Evolutionary conservation across 495 filamentous ascomycete genomes (phyloP).

Genomic region (Penicillium paradoxum): DNA sequence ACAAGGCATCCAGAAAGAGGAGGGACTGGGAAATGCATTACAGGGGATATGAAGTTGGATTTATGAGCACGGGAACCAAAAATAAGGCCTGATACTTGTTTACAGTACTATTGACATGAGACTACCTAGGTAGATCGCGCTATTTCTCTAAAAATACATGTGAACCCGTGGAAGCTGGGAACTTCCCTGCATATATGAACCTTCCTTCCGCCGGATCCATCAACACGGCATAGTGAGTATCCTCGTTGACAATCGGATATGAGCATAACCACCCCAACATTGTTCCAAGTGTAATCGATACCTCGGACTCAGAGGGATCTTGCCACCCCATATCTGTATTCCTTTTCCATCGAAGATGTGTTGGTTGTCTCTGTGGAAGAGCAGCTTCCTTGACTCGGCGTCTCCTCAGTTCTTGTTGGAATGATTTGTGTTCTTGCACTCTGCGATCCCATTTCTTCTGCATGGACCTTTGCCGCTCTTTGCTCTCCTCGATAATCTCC

Average conservation of each 20-base stretch:
- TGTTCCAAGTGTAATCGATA: slow-evolving; percentile 24
- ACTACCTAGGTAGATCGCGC: neutral
- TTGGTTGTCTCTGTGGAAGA: neutral
- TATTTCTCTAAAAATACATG: neutral
- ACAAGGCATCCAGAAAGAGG: no score
- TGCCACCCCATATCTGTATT: neutral
- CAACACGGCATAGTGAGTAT: slow-evolving; percentile 48
- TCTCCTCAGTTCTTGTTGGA: neutral
- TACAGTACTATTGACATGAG: neutral
- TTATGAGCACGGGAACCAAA: no score
- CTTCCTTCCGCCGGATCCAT: slow-evolving; percentile 47
- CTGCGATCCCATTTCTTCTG: slow-evolving; percentile 37
- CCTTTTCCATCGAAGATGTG: neutral
- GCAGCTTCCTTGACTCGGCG: neutral
- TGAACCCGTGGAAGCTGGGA: slow-evolving; percentile 6
- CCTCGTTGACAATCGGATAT: slow-evolving; percentile 48
- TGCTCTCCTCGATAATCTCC: slow-evolving; percentile 39
- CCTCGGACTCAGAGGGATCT: slow-evolving; percentile 5
- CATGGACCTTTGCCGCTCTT: slow-evolving; percentile 32
- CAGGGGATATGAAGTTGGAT: no score
- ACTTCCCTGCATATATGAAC: slow-evolving; percentile 40
- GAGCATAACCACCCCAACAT: slow-evolving; percentile 40
- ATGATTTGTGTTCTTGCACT: slow-evolving; percentile 12
- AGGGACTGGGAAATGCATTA: no score
- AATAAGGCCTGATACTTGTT: neutral